Percentiles rank a stretch among this genome's conserved stretches.
phyloP scores from a whole-genome alignment of 2,329 filamentous ascomycete species.

The Pleoardoris graminearum region DNA sequence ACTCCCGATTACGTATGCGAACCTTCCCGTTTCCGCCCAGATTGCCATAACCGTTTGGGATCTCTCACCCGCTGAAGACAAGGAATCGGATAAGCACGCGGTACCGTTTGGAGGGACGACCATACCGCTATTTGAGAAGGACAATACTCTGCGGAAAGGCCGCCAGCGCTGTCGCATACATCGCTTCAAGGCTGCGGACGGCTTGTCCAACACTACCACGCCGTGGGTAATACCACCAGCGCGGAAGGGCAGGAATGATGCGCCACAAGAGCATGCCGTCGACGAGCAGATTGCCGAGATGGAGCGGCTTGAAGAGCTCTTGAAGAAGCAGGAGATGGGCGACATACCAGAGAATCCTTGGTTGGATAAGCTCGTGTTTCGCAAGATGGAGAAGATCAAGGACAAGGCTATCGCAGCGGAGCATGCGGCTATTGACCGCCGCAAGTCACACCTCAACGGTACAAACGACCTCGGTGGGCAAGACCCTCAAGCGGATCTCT shows the following conservation, averaged over 20 bases:
- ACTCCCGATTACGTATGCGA: slow-evolving; percentile 81
- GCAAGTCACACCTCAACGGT: slow-evolving; percentile 19
- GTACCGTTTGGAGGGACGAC: slow-evolving; percentile 95
- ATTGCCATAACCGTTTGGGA: slow-evolving; percentile 97
- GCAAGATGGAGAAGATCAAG: slow-evolving; percentile 75
- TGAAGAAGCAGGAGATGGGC: slow-evolving; percentile 98
- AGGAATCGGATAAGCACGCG: slow-evolving; percentile 71
- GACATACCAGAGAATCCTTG: slow-evolving; percentile 92
- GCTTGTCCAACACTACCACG: slow-evolving; percentile 77
- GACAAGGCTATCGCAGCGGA: slow-evolving; percentile 46
- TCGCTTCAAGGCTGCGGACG: slow-evolving; percentile 81
- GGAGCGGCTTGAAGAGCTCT: slow-evolving; percentile 82
- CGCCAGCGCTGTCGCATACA: slow-evolving; percentile 89
- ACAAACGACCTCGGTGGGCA: slow-evolving; percentile 29
- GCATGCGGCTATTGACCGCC: slow-evolving; percentile 43
- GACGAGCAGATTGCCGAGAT: slow-evolving; percentile 80
- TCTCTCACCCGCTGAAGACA: slow-evolving; percentile 75
- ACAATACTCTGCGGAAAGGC: slow-evolving; percentile 89
- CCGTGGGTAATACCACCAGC: slow-evolving; percentile 66
- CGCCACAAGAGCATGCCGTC: slow-evolving; percentile 50
- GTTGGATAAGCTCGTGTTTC: slow-evolving; percentile 93
- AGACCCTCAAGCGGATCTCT: slow-evolving; percentile 63
- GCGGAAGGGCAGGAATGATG: slow-evolving; percentile 55
- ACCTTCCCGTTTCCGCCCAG: slow-evolving; percentile 77
- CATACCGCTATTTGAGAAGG: slow-evolving; percentile 84